These are phyloP conservation scores for Passalora sequoiae DNA, from an alignment of 2,329 filamentous ascomycete genomes.

Conservation along the genomic window DNA sequence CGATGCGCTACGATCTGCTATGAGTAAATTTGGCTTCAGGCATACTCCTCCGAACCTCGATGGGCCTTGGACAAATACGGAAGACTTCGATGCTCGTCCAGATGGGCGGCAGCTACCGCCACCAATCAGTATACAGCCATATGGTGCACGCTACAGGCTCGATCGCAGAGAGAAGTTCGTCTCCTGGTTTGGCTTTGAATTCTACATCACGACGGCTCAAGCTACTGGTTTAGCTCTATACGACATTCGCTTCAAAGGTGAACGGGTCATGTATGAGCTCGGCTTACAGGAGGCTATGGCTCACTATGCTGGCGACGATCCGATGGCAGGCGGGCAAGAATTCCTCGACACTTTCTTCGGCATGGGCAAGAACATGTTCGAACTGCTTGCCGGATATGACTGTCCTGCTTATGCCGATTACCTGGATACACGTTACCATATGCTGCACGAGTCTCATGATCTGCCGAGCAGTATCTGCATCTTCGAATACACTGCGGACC, in stretches of 20 bases:
- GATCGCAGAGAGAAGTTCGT: conserved; percentile 46
- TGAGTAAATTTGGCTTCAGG: conserved; percentile 41
- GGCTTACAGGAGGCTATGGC: conserved; percentile 51
- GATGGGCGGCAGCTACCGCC: conserved; percentile 51
- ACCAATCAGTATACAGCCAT: conserved; percentile 35
- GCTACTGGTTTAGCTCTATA: conserved; percentile 45
- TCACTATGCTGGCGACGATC: conserved; percentile 48
- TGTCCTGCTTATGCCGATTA: conserved; percentile 52
- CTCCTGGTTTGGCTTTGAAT: conserved; percentile 51
- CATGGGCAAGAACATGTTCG: conserved; percentile 46
- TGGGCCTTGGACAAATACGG: conserved; percentile 46
- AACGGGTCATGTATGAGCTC: conserved; percentile 51
- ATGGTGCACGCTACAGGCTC: conserved; percentile 38
- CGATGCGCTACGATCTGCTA: conserved; percentile 45
- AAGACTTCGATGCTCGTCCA: conserved; percentile 39
- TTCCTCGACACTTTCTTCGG: conserved; percentile 31
- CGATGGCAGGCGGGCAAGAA: conserved; percentile 40
- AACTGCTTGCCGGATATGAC: conserved; percentile 49
- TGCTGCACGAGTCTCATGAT: conserved; percentile 42
- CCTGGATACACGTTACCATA: conserved; percentile 44
- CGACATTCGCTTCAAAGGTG: conserved; percentile 49
- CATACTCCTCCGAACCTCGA: conserved; percentile 47
- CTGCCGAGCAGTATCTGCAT: conserved; percentile 49
- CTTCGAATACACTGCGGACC: conserved; percentile 50
- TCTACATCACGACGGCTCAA: conserved; percentile 46